Evolutionary conservation across 1,284 basidiomycete species (phyloP).

Genomic region (Trichosporon sp.): DNA sequence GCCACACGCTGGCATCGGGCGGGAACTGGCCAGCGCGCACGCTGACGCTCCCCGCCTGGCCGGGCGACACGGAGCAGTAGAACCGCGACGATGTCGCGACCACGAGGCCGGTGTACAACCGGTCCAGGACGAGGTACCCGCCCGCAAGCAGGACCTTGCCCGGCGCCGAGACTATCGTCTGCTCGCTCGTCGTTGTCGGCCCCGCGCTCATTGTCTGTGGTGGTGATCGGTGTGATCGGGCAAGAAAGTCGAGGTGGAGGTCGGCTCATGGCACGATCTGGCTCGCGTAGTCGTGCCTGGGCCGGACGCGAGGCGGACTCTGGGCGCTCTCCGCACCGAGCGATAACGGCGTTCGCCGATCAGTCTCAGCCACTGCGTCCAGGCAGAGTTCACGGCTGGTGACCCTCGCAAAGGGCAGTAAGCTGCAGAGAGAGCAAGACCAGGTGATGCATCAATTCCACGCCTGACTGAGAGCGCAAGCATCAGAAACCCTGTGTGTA

Average conservation of each 20-base stretch:
- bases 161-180: slow-evolving; percentile 73
- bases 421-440: too few species aligned
- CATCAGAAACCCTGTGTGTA: too few species aligned
- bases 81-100: slow-evolving; percentile 90
- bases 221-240: not conserved
- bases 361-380: not conserved
- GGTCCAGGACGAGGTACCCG: slow-evolving; percentile 89
- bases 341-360: slow-evolving; percentile 1
- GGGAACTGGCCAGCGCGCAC: slow-evolving; percentile 90
- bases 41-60: slow-evolving; percentile 51
- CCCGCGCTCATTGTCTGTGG: not conserved
- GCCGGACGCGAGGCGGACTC: not conserved
- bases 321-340: not conserved
- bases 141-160: slow-evolving; percentile 94
- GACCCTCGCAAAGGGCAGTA: too few species aligned
- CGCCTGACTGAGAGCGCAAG: too few species aligned
- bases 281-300: slow-evolving; percentile 1
- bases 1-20: slow-evolving; percentile 63
- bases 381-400: too few species aligned
- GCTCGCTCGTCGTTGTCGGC: not conserved
- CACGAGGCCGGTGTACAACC: slow-evolving; percentile 72
- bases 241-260: not conserved
- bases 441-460: too few species aligned
- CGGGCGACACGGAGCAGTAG: slow-evolving; percentile 59
- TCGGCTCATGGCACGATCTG: slow-evolving; percentile 5